phyloP scores from a whole-genome alignment of 169 alveolate species.

The Theileria orientalis region DNA sequence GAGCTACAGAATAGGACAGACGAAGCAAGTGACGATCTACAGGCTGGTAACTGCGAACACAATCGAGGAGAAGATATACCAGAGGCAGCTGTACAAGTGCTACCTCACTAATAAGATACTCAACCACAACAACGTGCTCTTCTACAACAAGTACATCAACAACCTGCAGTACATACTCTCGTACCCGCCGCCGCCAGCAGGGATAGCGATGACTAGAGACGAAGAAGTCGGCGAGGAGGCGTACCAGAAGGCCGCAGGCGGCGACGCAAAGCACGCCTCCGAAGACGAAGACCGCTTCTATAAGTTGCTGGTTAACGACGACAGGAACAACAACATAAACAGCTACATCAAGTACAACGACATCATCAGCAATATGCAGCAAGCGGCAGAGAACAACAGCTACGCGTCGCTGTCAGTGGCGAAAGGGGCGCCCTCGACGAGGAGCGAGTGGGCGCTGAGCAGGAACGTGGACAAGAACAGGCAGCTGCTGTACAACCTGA shows the following conservation, averaged over 20 bases:
- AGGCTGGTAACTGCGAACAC: slow-evolving; percentile 93
- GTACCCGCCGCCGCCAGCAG: background rate
- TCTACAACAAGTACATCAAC: slow-evolving; percentile 14
- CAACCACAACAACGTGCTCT: background rate
- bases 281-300: background rate
- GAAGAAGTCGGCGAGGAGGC: slow-evolving; percentile 5
- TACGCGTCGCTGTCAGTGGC: background rate
- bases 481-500: background rate
- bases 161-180: slow-evolving; percentile 7
- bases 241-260: background rate
- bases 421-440: background rate
- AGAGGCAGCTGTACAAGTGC: slow-evolving; percentile 75
- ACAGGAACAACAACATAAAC: background rate
- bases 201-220: background rate
- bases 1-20: slow-evolving; percentile 97
- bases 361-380: background rate
- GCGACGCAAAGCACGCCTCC: background rate
- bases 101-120: slow-evolving; percentile 65
- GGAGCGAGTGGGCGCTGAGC: background rate
- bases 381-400: background rate
- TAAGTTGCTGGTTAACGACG: background rate
- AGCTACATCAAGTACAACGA: slow-evolving; percentile 9
- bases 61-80: slow-evolving; percentile 93
- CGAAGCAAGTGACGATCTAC: slow-evolving; percentile 91
- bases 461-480: background rate